phyloP scores from a whole-genome alignment of 306 rosid genomes.

The Cicer chorassanicum region DNA sequence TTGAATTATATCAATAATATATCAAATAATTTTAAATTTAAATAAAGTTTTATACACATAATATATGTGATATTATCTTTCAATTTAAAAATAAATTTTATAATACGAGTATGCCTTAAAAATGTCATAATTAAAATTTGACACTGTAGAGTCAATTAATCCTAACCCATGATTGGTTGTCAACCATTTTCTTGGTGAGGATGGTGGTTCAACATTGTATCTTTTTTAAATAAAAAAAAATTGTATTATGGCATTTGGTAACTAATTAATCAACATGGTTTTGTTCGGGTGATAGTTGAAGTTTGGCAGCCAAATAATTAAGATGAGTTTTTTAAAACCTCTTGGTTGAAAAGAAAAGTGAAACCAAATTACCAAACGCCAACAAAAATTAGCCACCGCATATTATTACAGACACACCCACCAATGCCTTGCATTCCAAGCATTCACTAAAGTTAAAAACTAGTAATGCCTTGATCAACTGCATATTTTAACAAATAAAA shows the following conservation, averaged over 20 bases:
- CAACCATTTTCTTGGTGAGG: slow-evolving; percentile 48
- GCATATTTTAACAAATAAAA: too few species aligned
- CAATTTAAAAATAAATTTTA: too few species aligned
- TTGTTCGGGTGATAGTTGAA: slow-evolving; percentile 56
- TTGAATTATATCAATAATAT: too few species aligned
- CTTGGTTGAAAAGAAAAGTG: slow-evolving; percentile 32
- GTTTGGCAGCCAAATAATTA: slow-evolving; percentile 62
- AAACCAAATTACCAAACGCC: slow-evolving; percentile 41
- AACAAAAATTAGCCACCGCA: slow-evolving; percentile 34
- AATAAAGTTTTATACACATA: too few species aligned
- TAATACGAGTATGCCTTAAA: too few species aligned
- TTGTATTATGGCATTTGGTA: slow-evolving; percentile 13
- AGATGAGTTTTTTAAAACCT: neutral
- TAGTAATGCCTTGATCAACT: too few species aligned
- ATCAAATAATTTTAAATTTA: too few species aligned
- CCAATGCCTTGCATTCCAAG: slow-evolving; percentile 39
- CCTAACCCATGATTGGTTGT: slow-evolving; percentile 19
- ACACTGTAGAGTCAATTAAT: too few species aligned
- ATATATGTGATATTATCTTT: too few species aligned
- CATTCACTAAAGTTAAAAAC: neutral
- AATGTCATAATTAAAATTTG: too few species aligned
- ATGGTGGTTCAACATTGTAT: slow-evolving; percentile 53
- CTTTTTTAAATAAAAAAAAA: slow-evolving; percentile 19
- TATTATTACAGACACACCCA: slow-evolving; percentile 53
- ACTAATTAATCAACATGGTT: slow-evolving; percentile 44